Percentiles rank a stretch among this genome's conserved stretches.
Conservation (phyloP, 345 rosid species). For the Garcia nutans region DNA sequence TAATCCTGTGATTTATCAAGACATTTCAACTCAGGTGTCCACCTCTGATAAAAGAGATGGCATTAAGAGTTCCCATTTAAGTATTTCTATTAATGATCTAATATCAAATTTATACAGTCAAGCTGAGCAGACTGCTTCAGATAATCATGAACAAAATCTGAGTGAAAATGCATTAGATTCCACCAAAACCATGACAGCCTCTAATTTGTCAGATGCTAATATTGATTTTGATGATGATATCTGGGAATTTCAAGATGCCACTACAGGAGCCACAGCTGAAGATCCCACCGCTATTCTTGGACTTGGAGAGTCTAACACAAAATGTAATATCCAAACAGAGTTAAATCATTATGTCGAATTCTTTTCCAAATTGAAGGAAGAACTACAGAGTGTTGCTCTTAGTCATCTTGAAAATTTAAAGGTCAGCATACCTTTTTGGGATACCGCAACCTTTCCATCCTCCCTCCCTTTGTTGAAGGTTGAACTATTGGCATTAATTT, state of each 20-base stretch:
- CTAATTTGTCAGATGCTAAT: slow-evolving; percentile 30
- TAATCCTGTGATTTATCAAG: slow-evolving; percentile 40
- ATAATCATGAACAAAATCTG: slow-evolving; percentile 31
- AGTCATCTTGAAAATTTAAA: slow-evolving; percentile 57
- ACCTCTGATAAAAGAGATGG: slow-evolving; percentile 26
- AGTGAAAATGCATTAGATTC: slow-evolving; percentile 37
- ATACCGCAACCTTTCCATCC: neutral
- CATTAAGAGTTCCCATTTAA: slow-evolving; percentile 35
- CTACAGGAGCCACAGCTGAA: slow-evolving; percentile 32
- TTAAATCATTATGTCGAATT: slow-evolving; percentile 44
- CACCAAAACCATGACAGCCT: slow-evolving; percentile 20
- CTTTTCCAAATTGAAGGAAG: slow-evolving; percentile 63
- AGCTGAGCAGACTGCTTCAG: slow-evolving; percentile 42
- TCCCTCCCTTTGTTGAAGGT: neutral
- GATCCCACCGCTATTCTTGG: slow-evolving; percentile 21
- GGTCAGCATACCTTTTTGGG: slow-evolving; percentile 43
- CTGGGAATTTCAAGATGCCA: slow-evolving; percentile 71
- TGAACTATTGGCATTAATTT: slow-evolving; percentile 16
- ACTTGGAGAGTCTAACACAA: slow-evolving; percentile 32
- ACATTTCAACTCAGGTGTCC: slow-evolving; percentile 32
- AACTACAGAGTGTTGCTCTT: slow-evolving; percentile 43
- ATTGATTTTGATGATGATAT: slow-evolving; percentile 60
- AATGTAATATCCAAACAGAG: slow-evolving; percentile 25
- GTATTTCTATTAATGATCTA: slow-evolving; percentile 59
- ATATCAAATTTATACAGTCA: slow-evolving; percentile 75